Evolutionary conservation across 2,329 filamentous ascomycete genomes (phyloP).

Genomic region (Scedosporium boydii): DNA sequence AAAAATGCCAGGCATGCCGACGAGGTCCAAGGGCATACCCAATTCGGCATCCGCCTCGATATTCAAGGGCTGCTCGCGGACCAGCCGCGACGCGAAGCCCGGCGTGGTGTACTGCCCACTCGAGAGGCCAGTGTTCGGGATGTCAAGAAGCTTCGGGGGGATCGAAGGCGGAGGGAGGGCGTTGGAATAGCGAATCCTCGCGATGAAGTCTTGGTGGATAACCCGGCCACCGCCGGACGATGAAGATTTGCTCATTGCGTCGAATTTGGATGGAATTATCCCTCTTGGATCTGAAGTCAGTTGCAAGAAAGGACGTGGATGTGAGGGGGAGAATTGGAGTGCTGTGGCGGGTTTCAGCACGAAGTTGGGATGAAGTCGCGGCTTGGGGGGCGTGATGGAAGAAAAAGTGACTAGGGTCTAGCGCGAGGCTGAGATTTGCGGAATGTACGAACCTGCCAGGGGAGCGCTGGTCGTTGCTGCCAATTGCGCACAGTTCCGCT

Average conservation of each 20-base stretch:
- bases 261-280: not conserved
- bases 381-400: not conserved
- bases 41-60: slow-evolving; percentile 97
- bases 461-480: not conserved
- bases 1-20: slow-evolving; percentile 91
- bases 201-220: slow-evolving; percentile 93
- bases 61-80: slow-evolving; percentile 85
- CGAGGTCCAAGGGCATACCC: slow-evolving; percentile 92
- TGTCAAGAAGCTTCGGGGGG: slow-evolving; percentile 92
- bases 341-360: not conserved
- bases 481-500: not conserved
- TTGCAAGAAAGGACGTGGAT: not conserved
- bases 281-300: not conserved
- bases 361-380: not conserved
- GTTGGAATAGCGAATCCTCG: slow-evolving; percentile 91
- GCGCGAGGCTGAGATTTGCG: not conserved
- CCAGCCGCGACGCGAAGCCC: slow-evolving; percentile 79
- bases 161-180: slow-evolving; percentile 87
- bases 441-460: not conserved
- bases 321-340: not conserved
- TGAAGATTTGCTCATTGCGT: slow-evolving; percentile 14
- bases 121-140: slow-evolving; percentile 83
- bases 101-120: slow-evolving; percentile 84
- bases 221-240: slow-evolving; percentile 40
- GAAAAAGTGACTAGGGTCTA: not conserved